Percentiles rank a stretch among this genome's conserved stretches.
phyloP scores from a whole-genome alignment of 2,329 filamentous ascomycete species.

The Ustilaginoidea virens region DNA sequence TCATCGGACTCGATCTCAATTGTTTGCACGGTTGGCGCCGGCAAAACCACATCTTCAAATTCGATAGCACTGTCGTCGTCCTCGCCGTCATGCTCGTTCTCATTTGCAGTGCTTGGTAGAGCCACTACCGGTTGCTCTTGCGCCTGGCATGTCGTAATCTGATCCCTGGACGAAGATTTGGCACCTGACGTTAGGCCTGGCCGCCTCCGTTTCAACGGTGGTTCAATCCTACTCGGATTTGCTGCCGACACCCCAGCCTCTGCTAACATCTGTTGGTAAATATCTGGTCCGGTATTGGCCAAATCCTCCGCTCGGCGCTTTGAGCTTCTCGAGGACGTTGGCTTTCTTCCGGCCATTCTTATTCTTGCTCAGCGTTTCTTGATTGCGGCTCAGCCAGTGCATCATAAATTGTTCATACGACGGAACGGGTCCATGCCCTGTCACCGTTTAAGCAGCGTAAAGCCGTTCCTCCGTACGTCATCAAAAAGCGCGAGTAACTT shows the following conservation, averaged over 20 bases:
- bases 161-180: background rate
- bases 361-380: too few relatives aligned
- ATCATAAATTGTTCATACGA: too few relatives aligned
- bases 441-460: too few relatives aligned
- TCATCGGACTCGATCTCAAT: slow-evolving; percentile 33
- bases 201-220: slow-evolving; percentile 24
- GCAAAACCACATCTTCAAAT: slow-evolving; percentile 35
- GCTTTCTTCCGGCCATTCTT: slow-evolving; percentile 18
- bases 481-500: too few relatives aligned
- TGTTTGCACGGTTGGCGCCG: slow-evolving; percentile 33
- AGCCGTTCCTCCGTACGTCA: too few relatives aligned
- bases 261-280: slow-evolving; percentile 33
- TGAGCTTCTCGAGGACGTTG: slow-evolving; percentile 11
- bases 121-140: background rate
- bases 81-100: slow-evolving; percentile 12
- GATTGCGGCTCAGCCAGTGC: too few relatives aligned
- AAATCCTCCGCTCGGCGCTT: slow-evolving; percentile 6
- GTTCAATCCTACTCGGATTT: slow-evolving; percentile 16
- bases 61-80: slow-evolving; percentile 27
- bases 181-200: slow-evolving; percentile 6
- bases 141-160: background rate
- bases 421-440: too few relatives aligned
- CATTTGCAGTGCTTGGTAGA: slow-evolving; percentile 2
- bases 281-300: slow-evolving; percentile 16
- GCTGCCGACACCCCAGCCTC: slow-evolving; percentile 26